A percentile compares a stretch with the other conserved stretches of the same genome.
Conservation (phyloP, 2,329 filamentous ascomycete species). For the Cadophora malorum region DNA sequence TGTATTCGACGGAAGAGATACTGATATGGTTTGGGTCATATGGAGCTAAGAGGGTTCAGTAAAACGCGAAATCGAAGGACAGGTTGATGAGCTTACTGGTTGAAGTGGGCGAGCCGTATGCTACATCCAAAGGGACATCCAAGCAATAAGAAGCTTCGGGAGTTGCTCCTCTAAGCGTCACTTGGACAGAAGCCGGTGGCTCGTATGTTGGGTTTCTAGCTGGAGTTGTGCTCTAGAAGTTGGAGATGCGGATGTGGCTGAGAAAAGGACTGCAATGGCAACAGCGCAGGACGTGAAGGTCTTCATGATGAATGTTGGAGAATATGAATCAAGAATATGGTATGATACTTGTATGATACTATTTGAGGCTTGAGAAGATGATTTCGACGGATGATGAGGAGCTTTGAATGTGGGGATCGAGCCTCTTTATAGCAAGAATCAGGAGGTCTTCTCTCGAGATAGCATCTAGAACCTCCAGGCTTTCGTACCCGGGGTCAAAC, state of each 20-base stretch:
- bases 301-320: constrained; percentile 1
- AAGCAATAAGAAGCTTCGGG: constrained; percentile 11
- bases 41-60: constrained; percentile 4
- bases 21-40: constrained; percentile 3
- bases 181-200: not conserved
- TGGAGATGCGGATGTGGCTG: constrained; percentile 6
- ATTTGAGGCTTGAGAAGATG: not conserved
- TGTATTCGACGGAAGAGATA: constrained; percentile 11
- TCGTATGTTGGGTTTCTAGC: not conserved
- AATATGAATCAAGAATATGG: too few relatives aligned
- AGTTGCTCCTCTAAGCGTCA: constrained; percentile 12
- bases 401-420: not conserved
- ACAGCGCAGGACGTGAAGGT: constrained; percentile 1
- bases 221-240: not conserved
- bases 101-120: not conserved
- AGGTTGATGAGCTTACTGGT: not conserved
- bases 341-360: not conserved
- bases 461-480: not conserved
- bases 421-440: not conserved
- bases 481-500: not conserved
- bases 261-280: constrained; percentile 8
- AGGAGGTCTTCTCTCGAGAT: not conserved
- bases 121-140: constrained; percentile 2
- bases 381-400: not conserved
- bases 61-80: not conserved